Base-by-base conservation (phyloP, 2,329 filamentous ascomycete genomes). In the Cryphonectria naterciae region DNA sequence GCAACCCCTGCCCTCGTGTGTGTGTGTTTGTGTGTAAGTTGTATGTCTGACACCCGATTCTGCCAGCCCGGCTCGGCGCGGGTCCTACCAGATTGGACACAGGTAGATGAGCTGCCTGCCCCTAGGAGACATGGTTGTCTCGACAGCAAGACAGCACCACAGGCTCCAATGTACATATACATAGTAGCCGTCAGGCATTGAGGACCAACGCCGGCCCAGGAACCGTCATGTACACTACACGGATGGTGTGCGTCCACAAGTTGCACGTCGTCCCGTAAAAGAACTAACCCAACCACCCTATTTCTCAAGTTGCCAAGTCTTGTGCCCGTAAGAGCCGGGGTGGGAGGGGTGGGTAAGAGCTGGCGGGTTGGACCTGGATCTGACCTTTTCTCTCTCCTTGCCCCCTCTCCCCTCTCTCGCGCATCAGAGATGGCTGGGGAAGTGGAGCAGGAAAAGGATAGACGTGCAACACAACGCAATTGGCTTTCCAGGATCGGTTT, bases 401-500 rank as follows among this genome's bases (percentile, higher is more conserved):
- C 11, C 37, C 35, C 61, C 15, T 46, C 41, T 43, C 25, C 64
- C 66, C 41, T 37, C 54, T 37, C 35, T 22, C 28, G 43, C 63
- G 63, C 63, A 65, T 65, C 41, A 65, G 63, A 52, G 68, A 72
- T 72, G 71, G 68, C 68, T 70, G 71, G 71, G 65, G 65, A 70
- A 66, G 68, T 67, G 68, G 70, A 64, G 64, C 65, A 32, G 32
- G 5, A 58, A 58, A 58, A 52, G 56, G 49, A 43, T 66, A 66
- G 56, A 62, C 43, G 58, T 61, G 58, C 58, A 35, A 19, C 15
- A 28, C 54, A 58, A 49, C 54, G 67, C 74, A 73, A 76, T 77
- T 77, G 75, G 75, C 56, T 60, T 13, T 73, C 25, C 67, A 32
- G 39, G 65, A 68, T 65, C 46, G 37, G 49, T 49, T 72, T 49